Conservation (phyloP, 495 filamentous ascomycete species). For the Delitschia confertaspora region DNA sequence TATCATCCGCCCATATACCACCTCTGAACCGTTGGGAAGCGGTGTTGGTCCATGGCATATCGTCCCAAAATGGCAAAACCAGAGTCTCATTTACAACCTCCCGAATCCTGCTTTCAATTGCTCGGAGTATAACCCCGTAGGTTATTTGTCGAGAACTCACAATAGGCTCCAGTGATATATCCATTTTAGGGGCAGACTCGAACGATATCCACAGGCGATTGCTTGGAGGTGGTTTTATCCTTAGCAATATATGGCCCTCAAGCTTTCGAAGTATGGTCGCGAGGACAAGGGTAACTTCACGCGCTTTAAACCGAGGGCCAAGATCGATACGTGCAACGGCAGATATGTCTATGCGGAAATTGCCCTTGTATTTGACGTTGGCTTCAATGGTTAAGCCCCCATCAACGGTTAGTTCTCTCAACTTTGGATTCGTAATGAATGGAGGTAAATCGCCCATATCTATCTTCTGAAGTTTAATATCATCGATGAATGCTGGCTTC, state of each 20-base stretch:
- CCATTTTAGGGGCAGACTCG: conserved; percentile 82
- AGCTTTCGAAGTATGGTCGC: conserved; percentile 78
- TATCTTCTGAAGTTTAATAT: conserved; percentile 68
- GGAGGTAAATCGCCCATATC: conserved; percentile 82
- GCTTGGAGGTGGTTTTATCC: conserved; percentile 89
- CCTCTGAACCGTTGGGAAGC: conserved; percentile 67
- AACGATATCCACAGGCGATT: conserved; percentile 95
- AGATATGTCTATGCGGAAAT: conserved; percentile 79
- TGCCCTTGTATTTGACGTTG: conserved; percentile 80
- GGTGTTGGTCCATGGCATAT: conserved; percentile 80
- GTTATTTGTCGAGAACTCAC: conserved; percentile 94
- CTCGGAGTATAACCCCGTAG: conserved; percentile 78
- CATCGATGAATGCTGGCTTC: conserved; percentile 79
- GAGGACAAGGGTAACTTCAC: conserved; percentile 82
- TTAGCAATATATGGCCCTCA: conserved; percentile 73
- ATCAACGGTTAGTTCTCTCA: conserved; percentile 85
- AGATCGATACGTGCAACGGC: conserved; percentile 86
- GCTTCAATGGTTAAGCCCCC: conserved; percentile 79
- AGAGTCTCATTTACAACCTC: conserved; percentile 88
- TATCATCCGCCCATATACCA: conserved; percentile 70
- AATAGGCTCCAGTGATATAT: conserved; percentile 85
- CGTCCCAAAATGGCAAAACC: conserved; percentile 93
- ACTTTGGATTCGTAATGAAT: conserved; percentile 75
- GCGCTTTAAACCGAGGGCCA: conserved; percentile 74
- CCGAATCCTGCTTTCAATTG: conserved; percentile 88